A percentile compares a stretch with the other conserved stretches of the same genome.
These are phyloP conservation scores for Phyllosticta capitalensis DNA, from an alignment of 2,329 filamentous ascomycete species.

Conservation along the genomic window DNA sequence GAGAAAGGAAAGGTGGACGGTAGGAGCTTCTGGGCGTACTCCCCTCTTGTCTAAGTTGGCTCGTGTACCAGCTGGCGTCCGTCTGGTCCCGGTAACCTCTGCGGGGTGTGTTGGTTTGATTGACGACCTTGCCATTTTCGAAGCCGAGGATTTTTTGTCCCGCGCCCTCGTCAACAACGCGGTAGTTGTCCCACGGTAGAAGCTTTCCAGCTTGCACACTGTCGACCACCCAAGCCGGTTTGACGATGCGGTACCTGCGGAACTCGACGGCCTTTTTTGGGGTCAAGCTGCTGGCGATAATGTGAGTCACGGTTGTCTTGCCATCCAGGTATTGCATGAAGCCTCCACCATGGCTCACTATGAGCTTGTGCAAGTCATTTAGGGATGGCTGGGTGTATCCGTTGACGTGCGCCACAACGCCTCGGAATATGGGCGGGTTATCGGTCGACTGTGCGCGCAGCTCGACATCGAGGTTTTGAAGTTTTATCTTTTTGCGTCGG, in stretches of 20 bases:
- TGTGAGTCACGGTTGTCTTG: constrained; percentile 92
- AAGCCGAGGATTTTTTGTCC: constrained; percentile 69
- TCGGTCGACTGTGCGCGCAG: constrained; percentile 59
- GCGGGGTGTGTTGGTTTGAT: constrained; percentile 51
- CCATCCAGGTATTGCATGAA: constrained; percentile 92
- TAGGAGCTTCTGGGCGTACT: constrained; percentile 15
- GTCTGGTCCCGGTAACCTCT: constrained; percentile 72
- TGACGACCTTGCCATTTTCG: constrained; percentile 52
- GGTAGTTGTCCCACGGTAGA: constrained; percentile 77
- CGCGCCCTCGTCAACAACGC: constrained; percentile 74
- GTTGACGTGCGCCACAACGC: constrained; percentile 82
- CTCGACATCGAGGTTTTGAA: constrained; percentile 86
- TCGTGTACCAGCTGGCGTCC: constrained; percentile 72
- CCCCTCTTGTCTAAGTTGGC: constrained; percentile 48
- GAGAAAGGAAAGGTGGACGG: constrained; percentile 19
- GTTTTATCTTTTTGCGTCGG: constrained; percentile 88
- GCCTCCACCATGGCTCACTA: constrained; percentile 87
- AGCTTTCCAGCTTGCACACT: constrained; percentile 73
- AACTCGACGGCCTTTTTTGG: constrained; percentile 92
- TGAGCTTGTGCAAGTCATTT: constrained; percentile 75
- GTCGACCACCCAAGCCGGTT: constrained; percentile 88
- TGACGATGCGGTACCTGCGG: constrained; percentile 78
- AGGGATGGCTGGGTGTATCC: constrained; percentile 93
- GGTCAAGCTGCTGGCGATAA: constrained; percentile 81
- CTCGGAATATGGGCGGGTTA: constrained; percentile 80